Conservation (phyloP, 2,329 filamentous ascomycete species). For the Colletotrichum falcatum region DNA sequence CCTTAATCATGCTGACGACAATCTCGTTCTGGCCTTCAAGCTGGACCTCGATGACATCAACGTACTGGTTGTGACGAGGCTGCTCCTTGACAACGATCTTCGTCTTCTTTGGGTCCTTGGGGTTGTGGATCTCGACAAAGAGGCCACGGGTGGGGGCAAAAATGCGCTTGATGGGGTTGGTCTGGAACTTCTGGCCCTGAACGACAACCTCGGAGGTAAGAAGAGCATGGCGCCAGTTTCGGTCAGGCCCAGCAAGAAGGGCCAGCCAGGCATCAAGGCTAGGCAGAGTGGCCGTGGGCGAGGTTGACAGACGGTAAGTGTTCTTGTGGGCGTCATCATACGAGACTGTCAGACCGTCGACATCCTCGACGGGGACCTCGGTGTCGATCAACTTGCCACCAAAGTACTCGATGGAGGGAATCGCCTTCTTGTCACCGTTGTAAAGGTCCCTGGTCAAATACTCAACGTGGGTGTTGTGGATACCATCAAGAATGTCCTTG, state of each 20-base stretch:
- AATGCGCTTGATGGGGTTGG: conserved; percentile 93
- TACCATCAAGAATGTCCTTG: conserved; percentile 91
- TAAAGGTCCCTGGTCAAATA: conserved; percentile 85
- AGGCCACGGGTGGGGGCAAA: conserved; percentile 88
- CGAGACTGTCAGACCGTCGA: conserved; percentile 87
- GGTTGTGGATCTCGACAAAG: conserved; percentile 87
- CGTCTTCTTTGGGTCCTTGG: conserved; percentile 85
- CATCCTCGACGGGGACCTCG: conserved; percentile 75
- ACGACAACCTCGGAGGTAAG: conserved; percentile 95
- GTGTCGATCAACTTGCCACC: conserved; percentile 85
- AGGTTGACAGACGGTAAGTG: conserved; percentile 84
- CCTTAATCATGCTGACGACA: conserved; percentile 90
- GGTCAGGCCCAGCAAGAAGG: conserved; percentile 84
- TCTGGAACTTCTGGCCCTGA: conserved; percentile 96
- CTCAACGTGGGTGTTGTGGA: conserved; percentile 90
- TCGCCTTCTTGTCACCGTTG: conserved; percentile 74
- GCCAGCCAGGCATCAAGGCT: conserved; percentile 86
- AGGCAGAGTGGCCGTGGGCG: conserved; percentile 80
- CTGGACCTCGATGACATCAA: conserved; percentile 89
- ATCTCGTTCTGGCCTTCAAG: conserved; percentile 83
- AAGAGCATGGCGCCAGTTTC: conserved; percentile 95
- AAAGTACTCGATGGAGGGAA: conserved; percentile 94
- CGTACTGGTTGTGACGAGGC: conserved; percentile 84
- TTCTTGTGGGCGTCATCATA: conserved; percentile 84
- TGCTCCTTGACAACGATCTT: conserved; percentile 90